Evolutionary conservation across 2,329 filamentous ascomycete genomes (phyloP), one percentile per base, ranked within the genome.

Genomic region (Colletotrichum sp.): DNA sequence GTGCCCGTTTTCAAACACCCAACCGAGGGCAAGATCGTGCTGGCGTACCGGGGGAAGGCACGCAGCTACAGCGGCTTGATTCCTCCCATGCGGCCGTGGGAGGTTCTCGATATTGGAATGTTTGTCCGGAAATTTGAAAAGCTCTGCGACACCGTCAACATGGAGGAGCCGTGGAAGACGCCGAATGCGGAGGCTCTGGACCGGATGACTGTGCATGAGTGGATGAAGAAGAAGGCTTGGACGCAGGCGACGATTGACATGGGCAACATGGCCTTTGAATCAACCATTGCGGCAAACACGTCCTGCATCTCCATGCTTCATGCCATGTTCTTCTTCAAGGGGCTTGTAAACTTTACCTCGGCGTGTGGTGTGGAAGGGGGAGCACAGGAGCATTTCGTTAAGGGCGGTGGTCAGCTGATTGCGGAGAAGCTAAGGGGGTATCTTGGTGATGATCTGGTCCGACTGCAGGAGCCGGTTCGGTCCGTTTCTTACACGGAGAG

Each of bases 41-140:
- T 78, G 32, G 39, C 69, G 5, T 68, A 75, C 34, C 73, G 76
- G 5, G 68, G 75, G 26, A 73, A 76, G 36, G 39, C 76, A 3
- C 69, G 69, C 18, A 36, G 21, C 21, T 78, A 78, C 66, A 59
- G 36, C n/a, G 73, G 76, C 5, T 57, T 78, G 3, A 72, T 78
- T 16, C 77, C 77, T n/a, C 76, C 77, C 9, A 12, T 78, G 63
- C 67, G 66, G 24, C 71, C 71, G 8, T 78, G 74, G 74, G 77
- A 78, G 13, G 66, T 65, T 2, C 36, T 78, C 21, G 74, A 75
- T 12, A 59, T 71, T 21, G 77, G 55, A 4, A 21, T 66, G 5
- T 71, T 76, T 28, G 65, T 72, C n/a, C 13, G 30, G 30, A 62
- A 34, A 3, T 74, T 76, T n/a, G 77, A 79, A 36, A 69, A 57